Percentiles rank a stretch among this genome's conserved stretches.
Conservation (phyloP, 2,329 filamentous ascomycete species). For the Tolypocladium ophioglossoides region DNA sequence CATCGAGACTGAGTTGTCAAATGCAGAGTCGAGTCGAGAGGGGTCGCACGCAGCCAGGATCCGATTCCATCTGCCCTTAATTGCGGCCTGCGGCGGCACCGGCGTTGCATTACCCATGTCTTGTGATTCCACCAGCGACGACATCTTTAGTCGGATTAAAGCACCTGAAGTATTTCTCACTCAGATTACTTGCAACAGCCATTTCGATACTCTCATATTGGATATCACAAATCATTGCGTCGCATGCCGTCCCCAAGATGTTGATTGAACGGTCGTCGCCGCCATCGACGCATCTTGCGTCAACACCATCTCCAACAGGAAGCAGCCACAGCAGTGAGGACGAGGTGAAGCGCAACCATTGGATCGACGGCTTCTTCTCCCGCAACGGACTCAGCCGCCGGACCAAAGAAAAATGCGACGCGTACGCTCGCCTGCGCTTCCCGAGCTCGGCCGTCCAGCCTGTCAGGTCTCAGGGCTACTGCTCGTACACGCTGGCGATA, state of each 20-base stretch:
- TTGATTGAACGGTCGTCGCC: not conserved
- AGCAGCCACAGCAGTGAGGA: not conserved
- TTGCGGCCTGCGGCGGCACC: not conserved
- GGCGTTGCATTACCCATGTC: not conserved
- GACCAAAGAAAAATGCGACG: constrained; percentile 11
- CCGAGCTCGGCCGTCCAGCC: constrained; percentile 18
- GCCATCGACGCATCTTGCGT: not conserved
- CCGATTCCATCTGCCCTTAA: not conserved
- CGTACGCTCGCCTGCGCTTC: constrained; percentile 21
- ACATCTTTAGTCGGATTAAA: too few relatives aligned
- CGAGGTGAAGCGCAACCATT: not conserved
- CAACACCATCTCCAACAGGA: not conserved
- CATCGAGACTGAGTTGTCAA: not conserved
- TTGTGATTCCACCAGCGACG: not conserved
- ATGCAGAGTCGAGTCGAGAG: not conserved
- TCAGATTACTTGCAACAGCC: not conserved
- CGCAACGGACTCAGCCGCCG: constrained; percentile 11
- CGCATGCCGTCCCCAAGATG: not conserved
- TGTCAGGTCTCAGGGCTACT: constrained; percentile 35
- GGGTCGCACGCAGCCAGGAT: not conserved
- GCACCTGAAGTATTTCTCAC: not conserved
- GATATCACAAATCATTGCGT: not conserved
- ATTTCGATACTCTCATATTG: not conserved
- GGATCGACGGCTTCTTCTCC: constrained; percentile 8
- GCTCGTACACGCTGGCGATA: constrained; percentile 37